Base-by-base conservation (phyloP, 345 rosid genomes). In the Balakata baccata region DNA sequence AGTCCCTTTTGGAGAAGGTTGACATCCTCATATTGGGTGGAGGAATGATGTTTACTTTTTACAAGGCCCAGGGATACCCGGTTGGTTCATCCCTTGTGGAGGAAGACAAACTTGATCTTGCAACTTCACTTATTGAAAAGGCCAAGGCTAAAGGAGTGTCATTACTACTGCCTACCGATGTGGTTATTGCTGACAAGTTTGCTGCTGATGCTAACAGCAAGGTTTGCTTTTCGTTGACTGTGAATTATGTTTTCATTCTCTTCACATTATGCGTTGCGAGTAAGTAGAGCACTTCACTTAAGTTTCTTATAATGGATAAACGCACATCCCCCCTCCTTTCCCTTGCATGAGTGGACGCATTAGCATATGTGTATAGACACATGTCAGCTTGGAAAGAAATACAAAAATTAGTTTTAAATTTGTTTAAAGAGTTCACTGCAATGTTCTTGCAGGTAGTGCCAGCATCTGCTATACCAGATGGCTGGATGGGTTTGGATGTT, bases 401-500 rank as follows among this genome's bases (percentile, higher is more conserved):
- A 38, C 22, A 75, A 38, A 62, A 41, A 58, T 6, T 52, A 20
- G 12, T 20, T 64, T 9, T 54, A 25, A 66, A 64, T 49, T 39
- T 20, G 16, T 68, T 65, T 29, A 34, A 25, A 68, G 29, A 12
- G 43, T 64, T 75, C n/a, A 11, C 37, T 59, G 12, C 25, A 22
- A 70, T 73, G 52, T 78, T 63, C 63, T 72, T 77, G 64, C 87
- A 93, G 98, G 78, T 89, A 69, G 94, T 94, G 74, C 82, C 92
- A 5, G 98, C 94, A 45, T 75, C 97, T 8, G 82, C 41, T n/a
- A 91, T 93, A 74, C 90, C 92, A 4, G 97, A 90, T 80, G 94
- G 94, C 1, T 93, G 98, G 98, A 91, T 93, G 96, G 98, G 98
- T 66, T 79, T 93, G 84, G 98, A 94, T 84, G 79, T 91, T 3